Evolutionary conservation across 2,329 filamentous ascomycete genomes (phyloP), one percentile per base, ranked within the genome.

Genomic region (Sporothrix mexicana): DNA sequence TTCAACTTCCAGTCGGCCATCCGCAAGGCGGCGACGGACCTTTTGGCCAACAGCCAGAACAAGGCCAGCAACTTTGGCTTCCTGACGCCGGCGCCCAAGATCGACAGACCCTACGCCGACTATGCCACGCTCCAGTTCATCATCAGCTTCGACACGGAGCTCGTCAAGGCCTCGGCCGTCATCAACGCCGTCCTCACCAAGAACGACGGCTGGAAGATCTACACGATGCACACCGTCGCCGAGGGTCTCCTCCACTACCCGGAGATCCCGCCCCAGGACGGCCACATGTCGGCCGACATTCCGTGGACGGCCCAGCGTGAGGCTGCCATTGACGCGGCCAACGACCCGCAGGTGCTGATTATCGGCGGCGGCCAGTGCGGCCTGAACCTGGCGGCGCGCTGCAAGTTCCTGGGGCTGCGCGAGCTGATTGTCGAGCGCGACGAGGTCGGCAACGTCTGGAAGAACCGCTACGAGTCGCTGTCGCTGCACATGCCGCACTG

Each of bases 381-480:
- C 25, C 77, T 84, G 45, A 83, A 81, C 30, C 76, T 81, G 69
- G 82, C 78, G 51, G 77, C 77, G n/a, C 74, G 77, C 51, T 74
- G 77, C 47, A 75, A 78, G 62, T 71, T 74, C 25, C 73, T 78
- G 15, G 73, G 76, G 25, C 70, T 78, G n/a, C 57, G 75, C 23
- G 69, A 71, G 72, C 78, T 85, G 43, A 78, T 85, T 59, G 75
- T 85, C 17, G 84, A 86, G 69, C 80, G 83, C 70, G 80, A 81
- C 53, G 78, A 82, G 1, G 78, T 86, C 23, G 84, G 84, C 4
- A 83, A 85, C 73, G 85, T 84, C 71, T 85, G 84, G 84, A 78
- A 83, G n/a, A 81, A 83, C 41, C 80, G 84, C n/a, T 86, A 86
- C 73, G 79, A 74, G 64, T 74, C 73, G 30, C 72, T 74, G 30